Base-by-base conservation (phyloP, 768 basidiomycete genomes). In the Cyclocybe aegerita region DNA sequence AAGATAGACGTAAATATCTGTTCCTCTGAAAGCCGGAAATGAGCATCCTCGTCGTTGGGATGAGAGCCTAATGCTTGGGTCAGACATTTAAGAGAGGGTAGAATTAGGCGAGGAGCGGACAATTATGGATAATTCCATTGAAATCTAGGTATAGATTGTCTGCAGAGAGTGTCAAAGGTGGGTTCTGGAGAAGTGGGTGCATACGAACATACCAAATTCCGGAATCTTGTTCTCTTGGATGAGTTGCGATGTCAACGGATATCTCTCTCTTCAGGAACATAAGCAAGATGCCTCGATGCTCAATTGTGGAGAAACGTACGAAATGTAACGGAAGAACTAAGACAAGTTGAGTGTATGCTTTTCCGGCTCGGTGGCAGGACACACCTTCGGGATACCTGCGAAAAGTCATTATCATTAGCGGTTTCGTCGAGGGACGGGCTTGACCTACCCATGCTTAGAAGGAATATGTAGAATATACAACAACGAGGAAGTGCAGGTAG, bases 171-270 rank as follows among this genome's bases (percentile, higher is more conserved):
- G 23, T 58, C 49, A 9, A 41, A 15, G 23, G 2, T 9, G n/a
- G 8, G 36, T 5, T 36, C 23, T 14, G 12, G n/a, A 16, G 47
- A 29, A 15, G 15, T 34, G 12, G 7, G 14, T 7, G 17, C 17
- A 7, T n/a, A 31, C 43, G 8, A 2, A 65, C 79, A 53, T 54
- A 89, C 93, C 96, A 65, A 99, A 99, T 70, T 98, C 97, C 11
- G 94, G 96, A 54, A 99, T 98, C 77, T 94, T 93, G 74, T 98
- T 97, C 76, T 97, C 94, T 68, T 96, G 85, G 56, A 98, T 97
- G 50, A 98, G 78, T 68, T 98, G 97, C 12, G 96, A 98, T 11
- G 95, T 99, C 58, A 99, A 81, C 44, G 97, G 96, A 68, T 99
- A 99, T 54, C 97, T 86, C 76, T 98, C 97, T 54, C 93, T 96